Base-by-base conservation (phyloP, 2,329 filamentous ascomycete species). In the Orbilia oligospora region DNA sequence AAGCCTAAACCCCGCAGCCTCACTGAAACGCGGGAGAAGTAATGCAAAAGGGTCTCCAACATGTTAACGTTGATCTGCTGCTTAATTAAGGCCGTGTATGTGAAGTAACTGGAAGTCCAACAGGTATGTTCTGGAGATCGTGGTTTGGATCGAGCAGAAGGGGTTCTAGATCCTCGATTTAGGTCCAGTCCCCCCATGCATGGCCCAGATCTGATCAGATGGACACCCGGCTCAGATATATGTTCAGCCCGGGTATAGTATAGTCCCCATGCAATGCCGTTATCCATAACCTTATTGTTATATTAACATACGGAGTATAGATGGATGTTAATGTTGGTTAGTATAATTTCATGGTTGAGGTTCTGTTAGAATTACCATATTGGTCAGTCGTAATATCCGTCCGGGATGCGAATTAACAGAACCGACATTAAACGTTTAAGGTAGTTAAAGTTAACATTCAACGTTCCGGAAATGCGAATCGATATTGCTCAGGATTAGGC, bases 391-490 rank as follows among this genome's bases (percentile, higher is more conserved):
- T 46, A 44, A 44, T 14, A 5, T 44, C 16, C 3, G 16, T 46
- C 3, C 16, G n/a, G 3, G 16, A 6, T 27, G 27, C 8, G 12
- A 30, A 55, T 33, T 55, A 55, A 55, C 33, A 55, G 22, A 55
- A 55, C 51, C n/a, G n/a, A 55, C 51, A 3, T n/a, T 30, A 30
- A 6, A 30, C 27, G 27, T 30, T 30, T 30, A 30, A 30, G 27
- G 27, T 30, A 30, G 27, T 30, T 14, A 6, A 18, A 8, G 44
- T n/a, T 20, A 61, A 61, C 56, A 61, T 58, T 38, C n/a, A 38
- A 38, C 9, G 53, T 58, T 58, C 53, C 56, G 56, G 27, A 44
- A 61, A 61, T 61, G 56, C 56, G 56, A 61, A 44, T 36, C 56
- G 56, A 61, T 61, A 61, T 61, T 58, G 30, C 53, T 36, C 53